These are phyloP conservation scores for Backusella circina DNA, from an alignment of 192 early-diverging fungal genomes.

Conservation along the genomic window DNA sequence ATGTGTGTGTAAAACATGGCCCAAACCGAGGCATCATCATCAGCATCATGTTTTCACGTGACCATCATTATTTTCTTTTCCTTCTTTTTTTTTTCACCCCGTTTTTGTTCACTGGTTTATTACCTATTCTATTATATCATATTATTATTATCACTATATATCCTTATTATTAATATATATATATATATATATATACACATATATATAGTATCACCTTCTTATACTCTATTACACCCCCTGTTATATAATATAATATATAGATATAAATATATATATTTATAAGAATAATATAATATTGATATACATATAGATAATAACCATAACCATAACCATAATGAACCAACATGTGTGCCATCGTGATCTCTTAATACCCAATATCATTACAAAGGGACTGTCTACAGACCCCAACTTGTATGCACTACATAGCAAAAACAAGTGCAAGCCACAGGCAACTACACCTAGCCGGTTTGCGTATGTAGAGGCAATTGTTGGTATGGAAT, in stretches of 20 bases:
- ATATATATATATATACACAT: too few species aligned
- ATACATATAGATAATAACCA: neutral
- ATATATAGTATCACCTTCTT: too few species aligned
- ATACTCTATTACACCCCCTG: neutral
- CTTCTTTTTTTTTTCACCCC: constrained; percentile 4
- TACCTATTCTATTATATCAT: neutral
- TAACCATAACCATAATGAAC: neutral
- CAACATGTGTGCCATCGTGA: neutral
- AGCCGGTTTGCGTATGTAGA: constrained; percentile 23
- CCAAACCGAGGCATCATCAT: neutral
- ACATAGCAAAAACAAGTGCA: neutral
- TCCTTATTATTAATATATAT: neutral
- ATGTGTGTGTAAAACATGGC: neutral
- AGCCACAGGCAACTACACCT: neutral
- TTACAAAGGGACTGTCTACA: neutral
- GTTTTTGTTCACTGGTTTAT: neutral
- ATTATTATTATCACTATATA: neutral
- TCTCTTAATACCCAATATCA: neutral
- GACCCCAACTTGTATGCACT: constrained; percentile 4
- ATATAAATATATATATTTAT: neutral
- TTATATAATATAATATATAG: neutral
- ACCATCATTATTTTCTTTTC: neutral
- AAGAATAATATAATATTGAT: neutral
- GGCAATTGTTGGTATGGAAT: constrained; percentile 23
- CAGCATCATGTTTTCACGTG: neutral